Base-by-base conservation (phyloP, 148 eudicot genomes). In the Rhododendron williamsianum region DNA sequence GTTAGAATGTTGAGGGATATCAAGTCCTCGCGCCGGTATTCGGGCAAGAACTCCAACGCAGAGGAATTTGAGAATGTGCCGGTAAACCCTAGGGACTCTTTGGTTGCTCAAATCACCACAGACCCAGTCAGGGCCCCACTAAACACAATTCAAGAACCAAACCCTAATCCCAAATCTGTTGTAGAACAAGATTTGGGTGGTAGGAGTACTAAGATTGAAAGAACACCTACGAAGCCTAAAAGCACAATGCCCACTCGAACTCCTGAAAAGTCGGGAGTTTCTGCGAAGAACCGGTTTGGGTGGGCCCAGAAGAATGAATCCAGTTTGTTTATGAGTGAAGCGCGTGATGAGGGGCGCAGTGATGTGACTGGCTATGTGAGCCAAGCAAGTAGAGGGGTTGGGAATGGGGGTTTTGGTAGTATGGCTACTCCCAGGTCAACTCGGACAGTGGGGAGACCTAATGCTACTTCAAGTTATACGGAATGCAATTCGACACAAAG, bases 41-140 rank as follows among this genome's bases (percentile, higher is more conserved):
- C 91, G 16, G 89, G 88, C 13, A 93, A 90, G 86, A 91, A 86
- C 82, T 43, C 84, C 15, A 86, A 88, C 15, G 0, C 72, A 16
- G 98, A 93, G 83, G 98, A 94, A 84, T 86, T 88, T 9, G 99
- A 97, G 91, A 97, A 97, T 87, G 90, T 93, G 78, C 93, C 95
- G 4, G 5, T 82, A 81, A 94, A 91, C 92, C 90, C 92, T 76
- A 91, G 83, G 41, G 88, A 87, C 67, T 30, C 85, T 12, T 78
- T 85, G 80, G 85, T 84, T 43, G 84, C 80, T 84, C 87, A 71
- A 52, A 48, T 84, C 54, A 43, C 58, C 80, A 41, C 84, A 41
- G 94, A 90, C 60, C 81, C 93, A 3, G 83, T 87, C 60, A 87
- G 96, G 90, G 89, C 91, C 78, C 94, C 95, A 33, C 83, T 93